Evolutionary conservation across 73 alveolate species (phyloP).

Genomic region (Stentor roeselii): DNA sequence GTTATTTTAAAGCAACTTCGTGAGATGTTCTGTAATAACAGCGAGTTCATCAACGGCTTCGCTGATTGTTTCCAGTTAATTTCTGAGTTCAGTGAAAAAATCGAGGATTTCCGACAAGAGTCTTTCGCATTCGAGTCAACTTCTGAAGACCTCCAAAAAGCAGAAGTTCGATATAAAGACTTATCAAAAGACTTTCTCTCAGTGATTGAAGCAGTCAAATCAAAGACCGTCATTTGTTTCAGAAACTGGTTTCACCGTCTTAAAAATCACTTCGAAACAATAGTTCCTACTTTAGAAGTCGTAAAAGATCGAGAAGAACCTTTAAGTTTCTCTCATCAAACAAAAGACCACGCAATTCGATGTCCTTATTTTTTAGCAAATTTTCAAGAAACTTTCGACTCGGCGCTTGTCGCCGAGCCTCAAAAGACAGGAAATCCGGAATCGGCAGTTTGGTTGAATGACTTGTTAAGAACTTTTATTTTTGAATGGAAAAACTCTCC

Average conservation of each 20-base stretch:
- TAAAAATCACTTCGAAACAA: no score
- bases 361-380: background rate
- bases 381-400: background rate
- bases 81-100: no score
- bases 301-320: background rate
- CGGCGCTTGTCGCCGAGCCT: background rate
- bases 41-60: no score
- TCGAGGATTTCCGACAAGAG: background rate
- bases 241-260: background rate
- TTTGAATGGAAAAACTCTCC: slow-evolving; percentile 17
- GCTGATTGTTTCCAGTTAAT: no score
- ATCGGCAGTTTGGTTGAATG: slow-evolving; percentile 22
- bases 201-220: background rate
- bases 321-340: background rate
- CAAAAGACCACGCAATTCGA: background rate
- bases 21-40: background rate
- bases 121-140: background rate
- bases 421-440: slow-evolving; percentile 6
- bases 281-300: background rate
- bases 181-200: background rate
- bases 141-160: background rate
- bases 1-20: background rate
- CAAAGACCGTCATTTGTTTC: background rate
- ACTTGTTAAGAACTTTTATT: slow-evolving; percentile 8
- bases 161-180: background rate